phyloP scores from a whole-genome alignment of 129 eudicot genomes.

The Tagetes patula region DNA sequence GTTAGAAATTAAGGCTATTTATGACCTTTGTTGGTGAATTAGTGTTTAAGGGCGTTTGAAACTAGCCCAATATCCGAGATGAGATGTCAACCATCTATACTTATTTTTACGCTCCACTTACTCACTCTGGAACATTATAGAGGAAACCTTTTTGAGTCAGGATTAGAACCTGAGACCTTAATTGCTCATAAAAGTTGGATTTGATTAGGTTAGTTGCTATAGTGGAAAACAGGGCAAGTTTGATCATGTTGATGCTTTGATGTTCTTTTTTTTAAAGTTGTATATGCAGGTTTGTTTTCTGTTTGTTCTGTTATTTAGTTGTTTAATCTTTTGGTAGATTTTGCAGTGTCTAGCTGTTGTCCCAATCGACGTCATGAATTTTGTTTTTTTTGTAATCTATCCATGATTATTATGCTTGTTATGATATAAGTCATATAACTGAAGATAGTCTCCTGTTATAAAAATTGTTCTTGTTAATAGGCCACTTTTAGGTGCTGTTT shows the following conservation, averaged over 20 bases:
- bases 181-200: not conserved
- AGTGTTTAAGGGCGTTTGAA: too few species aligned
- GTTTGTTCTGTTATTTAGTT: too few species aligned
- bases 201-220: not conserved
- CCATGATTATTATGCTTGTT: not conserved
- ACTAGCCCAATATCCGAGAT: too few species aligned
- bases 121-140: too few species aligned
- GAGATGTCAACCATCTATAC: too few species aligned
- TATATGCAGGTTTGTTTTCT: not conserved
- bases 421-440: not conserved
- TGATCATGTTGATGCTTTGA: not conserved
- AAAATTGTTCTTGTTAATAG: not conserved
- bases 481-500: not conserved
- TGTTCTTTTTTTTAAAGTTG: not conserved
- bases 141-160: too few species aligned
- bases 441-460: not conserved
- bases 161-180: too few species aligned
- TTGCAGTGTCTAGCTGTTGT: too few species aligned
- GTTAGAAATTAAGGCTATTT: not conserved
- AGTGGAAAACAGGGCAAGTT: not conserved
- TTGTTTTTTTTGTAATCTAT: not conserved
- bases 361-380: too few species aligned
- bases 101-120: too few species aligned
- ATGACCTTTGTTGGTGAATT: too few species aligned
- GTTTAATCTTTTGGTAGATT: too few species aligned